A percentile compares a stretch with the other conserved stretches of the same genome.
phyloP scores from a whole-genome alignment of 2,329 filamentous ascomycete genomes.

The Myriosclerotinia duriaeana region DNA sequence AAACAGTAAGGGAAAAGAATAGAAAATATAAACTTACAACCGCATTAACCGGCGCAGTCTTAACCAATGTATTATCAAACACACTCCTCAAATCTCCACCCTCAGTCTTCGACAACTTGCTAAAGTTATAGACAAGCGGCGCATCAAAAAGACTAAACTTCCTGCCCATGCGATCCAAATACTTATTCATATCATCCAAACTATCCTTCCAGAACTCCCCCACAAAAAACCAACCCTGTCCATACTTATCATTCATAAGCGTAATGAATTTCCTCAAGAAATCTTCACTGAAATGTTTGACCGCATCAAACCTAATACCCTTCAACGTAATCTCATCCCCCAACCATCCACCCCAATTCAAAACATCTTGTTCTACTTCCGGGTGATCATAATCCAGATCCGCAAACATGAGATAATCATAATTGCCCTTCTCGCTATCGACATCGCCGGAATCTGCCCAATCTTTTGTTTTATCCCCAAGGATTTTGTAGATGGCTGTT shows the following conservation, averaged over 20 bases:
- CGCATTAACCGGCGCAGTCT: constrained; percentile 53
- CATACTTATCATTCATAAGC: constrained; percentile 52
- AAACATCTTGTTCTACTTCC: constrained; percentile 63
- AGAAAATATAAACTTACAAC: constrained; percentile 48
- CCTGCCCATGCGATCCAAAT: constrained; percentile 57
- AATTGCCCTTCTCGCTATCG: constrained; percentile 63
- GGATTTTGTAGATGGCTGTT: constrained; percentile 64
- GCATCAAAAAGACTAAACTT: constrained; percentile 65
- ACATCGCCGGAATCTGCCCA: constrained; percentile 63
- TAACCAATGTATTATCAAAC: constrained; percentile 60
- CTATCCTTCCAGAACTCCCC: constrained; percentile 70
- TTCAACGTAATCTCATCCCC: constrained; percentile 58
- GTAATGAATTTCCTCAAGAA: constrained; percentile 66
- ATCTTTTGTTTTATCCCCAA: constrained; percentile 58
- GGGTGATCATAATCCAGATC: constrained; percentile 65
- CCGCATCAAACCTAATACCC: constrained; percentile 70
- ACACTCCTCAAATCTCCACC: constrained; percentile 62
- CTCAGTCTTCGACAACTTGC: constrained; percentile 54
- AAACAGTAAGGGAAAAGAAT: too few relatives aligned
- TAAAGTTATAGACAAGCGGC: constrained; percentile 68
- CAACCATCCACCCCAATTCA: constrained; percentile 69
- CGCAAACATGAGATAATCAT: constrained; percentile 70
- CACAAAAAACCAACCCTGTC: constrained; percentile 60
- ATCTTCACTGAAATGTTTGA: constrained; percentile 68
- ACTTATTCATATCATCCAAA: constrained; percentile 53